Evolutionary conservation across 495 filamentous ascomycete species (phyloP).

Genomic region (Cetradonia linearis): DNA sequence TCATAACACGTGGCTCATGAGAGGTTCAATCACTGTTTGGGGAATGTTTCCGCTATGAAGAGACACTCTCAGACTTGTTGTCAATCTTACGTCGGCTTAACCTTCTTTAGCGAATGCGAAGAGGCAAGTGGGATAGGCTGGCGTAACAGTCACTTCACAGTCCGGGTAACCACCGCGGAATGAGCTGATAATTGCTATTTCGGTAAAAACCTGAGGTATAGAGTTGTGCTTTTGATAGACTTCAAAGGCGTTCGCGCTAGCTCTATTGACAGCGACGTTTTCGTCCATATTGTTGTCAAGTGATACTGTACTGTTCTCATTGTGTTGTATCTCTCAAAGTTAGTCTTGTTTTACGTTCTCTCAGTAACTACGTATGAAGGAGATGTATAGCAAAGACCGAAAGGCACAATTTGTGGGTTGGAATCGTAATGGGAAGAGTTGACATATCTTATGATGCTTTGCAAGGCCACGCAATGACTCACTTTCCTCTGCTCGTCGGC

Average conservation of each 20-base stretch:
- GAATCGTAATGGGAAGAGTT: neutral
- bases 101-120: conserved; percentile 32
- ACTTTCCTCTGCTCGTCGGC: neutral
- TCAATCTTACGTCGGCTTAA: conserved; percentile 31
- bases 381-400: neutral
- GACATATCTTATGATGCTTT: neutral
- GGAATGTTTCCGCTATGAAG: conserved; percentile 15
- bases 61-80: conserved; percentile 28
- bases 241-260: conserved; percentile 10
- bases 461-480: neutral
- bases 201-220: conserved; percentile 2
- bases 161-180: conserved; percentile 18
- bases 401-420: neutral
- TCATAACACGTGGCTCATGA: conserved; percentile 22
- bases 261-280: neutral
- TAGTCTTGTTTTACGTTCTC: neutral
- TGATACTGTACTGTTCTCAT: conserved; percentile 3
- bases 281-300: conserved; percentile 2
- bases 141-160: conserved; percentile 19
- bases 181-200: conserved; percentile 20
- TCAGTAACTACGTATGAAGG: neutral
- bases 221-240: conserved; percentile 13
- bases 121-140: conserved; percentile 30
- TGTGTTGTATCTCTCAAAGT: neutral
- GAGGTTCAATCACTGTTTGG: conserved; percentile 16